Conservation (phyloP, 345 rosid species). For the Lumnitzera littorea region DNA sequence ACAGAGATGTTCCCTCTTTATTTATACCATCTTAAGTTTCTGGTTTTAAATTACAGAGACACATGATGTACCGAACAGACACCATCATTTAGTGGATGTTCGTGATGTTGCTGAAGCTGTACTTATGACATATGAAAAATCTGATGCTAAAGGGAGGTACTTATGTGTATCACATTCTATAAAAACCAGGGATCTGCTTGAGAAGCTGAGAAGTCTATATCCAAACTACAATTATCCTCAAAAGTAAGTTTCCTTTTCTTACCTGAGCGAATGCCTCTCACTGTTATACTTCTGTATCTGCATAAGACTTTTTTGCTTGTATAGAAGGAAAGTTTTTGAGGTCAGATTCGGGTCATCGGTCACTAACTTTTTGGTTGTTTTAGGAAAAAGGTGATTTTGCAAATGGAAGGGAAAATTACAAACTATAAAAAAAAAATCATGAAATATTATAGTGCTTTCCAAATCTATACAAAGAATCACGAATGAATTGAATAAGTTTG, state of each 20-base stretch:
- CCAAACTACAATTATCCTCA: slow-evolving; percentile 16
- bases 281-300: no score
- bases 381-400: no score
- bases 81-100: slow-evolving; percentile 9
- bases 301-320: no score
- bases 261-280: background rate
- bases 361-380: no score
- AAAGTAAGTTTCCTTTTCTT: slow-evolving; percentile 4
- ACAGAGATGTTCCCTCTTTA: background rate
- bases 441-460: no score
- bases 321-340: no score
- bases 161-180: slow-evolving; percentile 16
- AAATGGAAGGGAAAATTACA: no score
- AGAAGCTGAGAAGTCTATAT: slow-evolving; percentile 14
- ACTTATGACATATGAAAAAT: slow-evolving; percentile 10
- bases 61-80: slow-evolving; percentile 8
- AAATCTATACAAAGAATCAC: no score
- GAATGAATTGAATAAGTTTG: no score
- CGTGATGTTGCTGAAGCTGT: slow-evolving; percentile 15
- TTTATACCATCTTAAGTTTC: background rate
- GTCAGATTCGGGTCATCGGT: no score
- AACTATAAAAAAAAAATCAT: no score
- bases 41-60: background rate
- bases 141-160: slow-evolving; percentile 17
- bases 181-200: slow-evolving; percentile 10